These are phyloP conservation scores for Neltuma alba DNA, from an alignment of 306 rosid species.

Conservation along the genomic window DNA sequence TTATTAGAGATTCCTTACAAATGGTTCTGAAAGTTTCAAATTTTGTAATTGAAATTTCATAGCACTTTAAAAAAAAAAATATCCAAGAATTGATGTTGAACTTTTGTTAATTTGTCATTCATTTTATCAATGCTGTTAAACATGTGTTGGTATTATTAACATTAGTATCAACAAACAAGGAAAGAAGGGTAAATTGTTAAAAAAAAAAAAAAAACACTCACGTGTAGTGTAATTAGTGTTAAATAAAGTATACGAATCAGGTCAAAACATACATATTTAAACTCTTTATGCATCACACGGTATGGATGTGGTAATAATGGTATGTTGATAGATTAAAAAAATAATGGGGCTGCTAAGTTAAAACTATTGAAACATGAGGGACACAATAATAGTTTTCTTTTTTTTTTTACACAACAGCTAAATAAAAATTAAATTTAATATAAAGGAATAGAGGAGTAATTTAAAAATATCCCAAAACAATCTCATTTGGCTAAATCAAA, in stretches of 20 bases:
- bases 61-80: background rate
- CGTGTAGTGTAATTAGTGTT: too few species aligned
- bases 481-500: too few species aligned
- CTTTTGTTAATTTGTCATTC: background rate
- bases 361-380: background rate
- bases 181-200: too few species aligned
- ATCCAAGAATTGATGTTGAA: background rate
- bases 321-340: background rate
- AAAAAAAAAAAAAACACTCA: too few species aligned
- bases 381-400: background rate
- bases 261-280: background rate
- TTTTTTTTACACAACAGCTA: background rate
- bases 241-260: too few species aligned
- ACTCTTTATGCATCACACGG: background rate
- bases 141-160: background rate
- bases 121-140: background rate
- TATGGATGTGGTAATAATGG: background rate
- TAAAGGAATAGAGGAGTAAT: background rate
- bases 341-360: background rate
- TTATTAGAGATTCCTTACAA: background rate
- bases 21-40: background rate
- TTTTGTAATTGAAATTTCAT: background rate
- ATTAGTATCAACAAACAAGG: too few species aligned
- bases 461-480: background rate
- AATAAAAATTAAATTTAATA: background rate